Conservation (phyloP, 108 stramenopile species). For the Schizochytrium sp. region DNA sequence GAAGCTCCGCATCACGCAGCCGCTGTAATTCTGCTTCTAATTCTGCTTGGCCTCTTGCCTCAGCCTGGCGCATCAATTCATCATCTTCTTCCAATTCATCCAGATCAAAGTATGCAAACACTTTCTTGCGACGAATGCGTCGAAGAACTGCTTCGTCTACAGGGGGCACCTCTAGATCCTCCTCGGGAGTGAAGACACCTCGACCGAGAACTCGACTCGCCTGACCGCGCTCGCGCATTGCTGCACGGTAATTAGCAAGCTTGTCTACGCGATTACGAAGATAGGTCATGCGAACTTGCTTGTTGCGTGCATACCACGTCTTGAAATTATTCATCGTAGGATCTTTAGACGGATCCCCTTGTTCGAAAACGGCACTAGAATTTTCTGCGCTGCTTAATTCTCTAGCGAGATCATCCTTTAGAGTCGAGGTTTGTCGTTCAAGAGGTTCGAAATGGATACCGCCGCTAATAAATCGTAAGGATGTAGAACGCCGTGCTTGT, state of each 20-base stretch:
- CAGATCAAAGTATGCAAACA: neutral
- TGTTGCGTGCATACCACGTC: neutral
- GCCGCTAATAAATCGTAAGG: neutral
- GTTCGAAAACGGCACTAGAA: neutral
- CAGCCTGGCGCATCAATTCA: neutral
- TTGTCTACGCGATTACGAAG: neutral
- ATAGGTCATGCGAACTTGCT: conserved; percentile 1
- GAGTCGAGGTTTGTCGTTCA: neutral
- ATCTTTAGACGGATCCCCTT: neutral
- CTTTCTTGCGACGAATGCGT: neutral
- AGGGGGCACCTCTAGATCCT: conserved; percentile 5
- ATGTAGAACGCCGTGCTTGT: neutral
- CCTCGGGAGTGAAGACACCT: conserved; percentile 21
- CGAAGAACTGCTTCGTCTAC: conserved; percentile 1
- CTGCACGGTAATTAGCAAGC: neutral
- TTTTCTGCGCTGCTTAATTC: neutral
- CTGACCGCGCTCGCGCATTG: conserved; percentile 44
- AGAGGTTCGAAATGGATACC: neutral
- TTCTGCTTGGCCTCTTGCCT: neutral
- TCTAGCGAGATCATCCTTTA: neutral
- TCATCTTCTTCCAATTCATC: conserved; percentile 3
- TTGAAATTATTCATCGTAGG: conserved; percentile 13
- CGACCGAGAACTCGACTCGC: neutral
- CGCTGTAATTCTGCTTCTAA: neutral
- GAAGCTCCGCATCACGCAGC: neutral